These are phyloP conservation scores for Monosporascus cannonballus DNA, from an alignment of 2,329 filamentous ascomycete species.

Conservation along the genomic window DNA sequence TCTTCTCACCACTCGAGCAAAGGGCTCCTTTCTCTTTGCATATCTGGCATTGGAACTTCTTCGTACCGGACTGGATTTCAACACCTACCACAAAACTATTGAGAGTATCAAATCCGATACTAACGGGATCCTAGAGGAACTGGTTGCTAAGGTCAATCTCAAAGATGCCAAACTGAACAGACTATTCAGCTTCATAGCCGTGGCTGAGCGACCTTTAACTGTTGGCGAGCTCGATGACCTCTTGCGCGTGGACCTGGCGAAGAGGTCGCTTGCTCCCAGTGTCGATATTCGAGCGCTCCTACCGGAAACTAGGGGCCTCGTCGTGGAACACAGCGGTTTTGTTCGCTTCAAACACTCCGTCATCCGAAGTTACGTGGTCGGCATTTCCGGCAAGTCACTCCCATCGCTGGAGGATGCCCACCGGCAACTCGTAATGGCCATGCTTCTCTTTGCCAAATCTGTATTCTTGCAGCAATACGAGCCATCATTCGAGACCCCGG, in stretches of 20 bases:
- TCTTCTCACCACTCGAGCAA: slow-evolving; percentile 25
- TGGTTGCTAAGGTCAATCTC: slow-evolving; percentile 18
- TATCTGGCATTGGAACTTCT: slow-evolving; percentile 27
- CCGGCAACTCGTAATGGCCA: slow-evolving; percentile 24
- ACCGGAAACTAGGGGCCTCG: slow-evolving; percentile 19
- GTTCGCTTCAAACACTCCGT: slow-evolving; percentile 32
- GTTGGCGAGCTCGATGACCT: slow-evolving; percentile 28
- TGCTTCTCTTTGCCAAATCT: slow-evolving; percentile 30
- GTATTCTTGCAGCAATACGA: slow-evolving; percentile 19
- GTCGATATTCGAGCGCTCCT: slow-evolving; percentile 17
- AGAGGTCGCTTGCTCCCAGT: slow-evolving; percentile 10
- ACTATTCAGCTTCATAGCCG: slow-evolving; percentile 29
- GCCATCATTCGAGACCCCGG: slow-evolving; percentile 22
- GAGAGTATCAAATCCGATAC: slow-evolving; percentile 16
- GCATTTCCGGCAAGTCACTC: slow-evolving; percentile 28
- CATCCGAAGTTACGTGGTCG: slow-evolving; percentile 24
- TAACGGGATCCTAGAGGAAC: slow-evolving; percentile 19
- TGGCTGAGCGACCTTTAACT: slow-evolving; percentile 25
- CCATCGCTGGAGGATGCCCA: slow-evolving; percentile 28
- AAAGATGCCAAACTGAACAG: slow-evolving; percentile 19
- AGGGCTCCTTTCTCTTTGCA: slow-evolving; percentile 32
- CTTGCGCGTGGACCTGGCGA: slow-evolving; percentile 22
- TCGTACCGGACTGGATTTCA: slow-evolving; percentile 14
- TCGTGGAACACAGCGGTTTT: slow-evolving; percentile 27
- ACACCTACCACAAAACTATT: slow-evolving; percentile 18